Base-by-base conservation (phyloP, 2,329 filamentous ascomycete genomes). In the Xylaria sp. region DNA sequence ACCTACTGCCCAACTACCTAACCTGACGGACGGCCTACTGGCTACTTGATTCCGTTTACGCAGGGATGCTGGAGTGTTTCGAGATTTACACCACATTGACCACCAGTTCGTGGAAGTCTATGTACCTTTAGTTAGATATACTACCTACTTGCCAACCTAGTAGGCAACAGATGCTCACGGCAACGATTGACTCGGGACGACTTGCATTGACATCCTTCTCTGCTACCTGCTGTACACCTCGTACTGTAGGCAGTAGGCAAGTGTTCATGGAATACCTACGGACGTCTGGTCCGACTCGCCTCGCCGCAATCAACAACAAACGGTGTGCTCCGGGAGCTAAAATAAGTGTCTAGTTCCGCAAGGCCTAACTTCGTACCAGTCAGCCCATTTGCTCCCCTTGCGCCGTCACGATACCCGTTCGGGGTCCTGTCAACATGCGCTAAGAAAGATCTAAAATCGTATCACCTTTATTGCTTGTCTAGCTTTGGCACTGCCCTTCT, bases 1-100 rank as follows among this genome's bases (percentile, higher is more conserved):
- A n/a, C n/a, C n/a, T n/a, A n/a, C n/a, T n/a, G n/a, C n/a, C n/a
- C 43, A 50, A 20, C 44, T 20, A 39, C 29, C 11, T 3, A 34
- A 34, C 11, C 29, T 26, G 9, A 26, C n/a, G n/a, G n/a, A n/a
- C n/a, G n/a, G n/a, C n/a, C n/a, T n/a, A n/a, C n/a, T n/a, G n/a
- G n/a, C n/a, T n/a, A n/a, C n/a, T n/a, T n/a, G n/a, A n/a, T n/a
- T n/a, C n/a, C n/a, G n/a, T n/a, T n/a, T n/a, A n/a, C n/a, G n/a
- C n/a, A n/a, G n/a, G n/a, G n/a, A n/a, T n/a, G n/a, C n/a, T n/a
- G n/a, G 24, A 9, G 24, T 44, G 9, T 41, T 44, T 37, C 18
- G 21, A 18, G 43, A 51, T 44, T 18, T 40, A 20, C n/a, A 16
- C 46, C 21, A 43, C 18, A 39, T 50, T 26, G 37, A 52, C 26